phyloP scores from a whole-genome alignment of 2,329 filamentous ascomycete genomes.

The Tolypocladium cylindrosporum region DNA sequence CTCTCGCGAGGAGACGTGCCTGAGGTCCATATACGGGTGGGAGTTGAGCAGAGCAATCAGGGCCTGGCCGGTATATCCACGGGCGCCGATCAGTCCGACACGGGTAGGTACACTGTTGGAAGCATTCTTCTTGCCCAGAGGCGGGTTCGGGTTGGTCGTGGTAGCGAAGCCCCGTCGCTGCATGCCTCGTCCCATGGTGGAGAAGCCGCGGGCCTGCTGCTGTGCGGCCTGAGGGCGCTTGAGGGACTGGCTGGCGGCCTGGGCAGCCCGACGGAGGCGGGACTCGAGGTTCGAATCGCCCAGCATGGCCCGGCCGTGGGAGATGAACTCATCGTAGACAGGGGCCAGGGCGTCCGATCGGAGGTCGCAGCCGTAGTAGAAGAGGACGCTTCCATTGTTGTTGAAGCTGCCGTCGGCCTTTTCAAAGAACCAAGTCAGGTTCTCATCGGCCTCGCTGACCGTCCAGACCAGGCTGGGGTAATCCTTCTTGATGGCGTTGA shows the following conservation, averaged over 20 bases:
- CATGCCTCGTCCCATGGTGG: slow-evolving; percentile 8
- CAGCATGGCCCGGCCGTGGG: slow-evolving; percentile 77
- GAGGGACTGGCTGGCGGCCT: slow-evolving; percentile 50
- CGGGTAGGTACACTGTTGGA: slow-evolving; percentile 71
- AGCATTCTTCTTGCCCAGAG: slow-evolving; percentile 78
- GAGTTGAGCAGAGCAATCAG: slow-evolving; percentile 78
- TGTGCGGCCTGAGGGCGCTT: slow-evolving; percentile 14
- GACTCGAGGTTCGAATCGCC: slow-evolving; percentile 82
- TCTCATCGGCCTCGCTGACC: slow-evolving; percentile 93
- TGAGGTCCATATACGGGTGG: slow-evolving; percentile 83
- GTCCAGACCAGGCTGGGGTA: slow-evolving; percentile 89
- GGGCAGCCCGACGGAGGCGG: slow-evolving; percentile 69
- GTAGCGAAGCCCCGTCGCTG: slow-evolving; percentile 11
- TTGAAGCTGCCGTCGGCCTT: slow-evolving; percentile 90
- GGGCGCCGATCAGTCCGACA: slow-evolving; percentile 80
- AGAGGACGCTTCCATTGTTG: slow-evolving; percentile 78
- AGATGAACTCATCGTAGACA: slow-evolving; percentile 75
- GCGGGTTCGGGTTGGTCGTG: slow-evolving; percentile 63
- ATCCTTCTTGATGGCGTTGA: slow-evolving; percentile 87
- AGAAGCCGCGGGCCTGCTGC: slow-evolving; percentile 12
- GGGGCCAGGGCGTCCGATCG: slow-evolving; percentile 66
- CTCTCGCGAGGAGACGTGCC: slow-evolving; percentile 88
- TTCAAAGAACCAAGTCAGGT: slow-evolving; percentile 96
- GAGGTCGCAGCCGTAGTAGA: slow-evolving; percentile 87
- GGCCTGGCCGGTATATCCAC: slow-evolving; percentile 74